Evolutionary conservation across 1,284 basidiomycete species (phyloP).

Genomic region (Sporisorium sorghi): DNA sequence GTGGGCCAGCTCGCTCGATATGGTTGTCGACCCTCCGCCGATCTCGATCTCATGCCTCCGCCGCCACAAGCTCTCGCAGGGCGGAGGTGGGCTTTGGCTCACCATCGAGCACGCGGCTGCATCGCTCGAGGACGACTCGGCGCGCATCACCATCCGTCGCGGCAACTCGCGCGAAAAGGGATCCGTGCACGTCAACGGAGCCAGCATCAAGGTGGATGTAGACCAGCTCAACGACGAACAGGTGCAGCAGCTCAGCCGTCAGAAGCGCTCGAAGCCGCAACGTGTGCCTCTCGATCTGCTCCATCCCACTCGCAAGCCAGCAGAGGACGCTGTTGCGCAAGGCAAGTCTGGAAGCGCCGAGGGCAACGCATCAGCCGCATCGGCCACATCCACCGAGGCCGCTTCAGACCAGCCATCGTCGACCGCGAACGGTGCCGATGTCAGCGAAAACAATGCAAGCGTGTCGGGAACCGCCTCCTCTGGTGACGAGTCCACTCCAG

Average conservation of each 20-base stretch:
- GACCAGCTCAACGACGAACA: slow-evolving; percentile 92
- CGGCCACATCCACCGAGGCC: not conserved
- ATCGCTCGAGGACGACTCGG: slow-evolving; percentile 78
- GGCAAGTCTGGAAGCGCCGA: slow-evolving; percentile 8
- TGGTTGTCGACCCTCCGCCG: slow-evolving; percentile 94
- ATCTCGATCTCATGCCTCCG: slow-evolving; percentile 84
- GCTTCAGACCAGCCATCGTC: slow-evolving; percentile 10
- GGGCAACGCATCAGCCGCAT: not conserved
- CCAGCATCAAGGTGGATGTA: slow-evolving; percentile 84
- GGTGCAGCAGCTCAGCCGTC: slow-evolving; percentile 82
- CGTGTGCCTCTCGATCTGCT: slow-evolving; percentile 86
- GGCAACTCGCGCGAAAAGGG: slow-evolving; percentile 77
- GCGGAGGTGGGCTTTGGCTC: slow-evolving; percentile 95
- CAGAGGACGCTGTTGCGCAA: not conserved
- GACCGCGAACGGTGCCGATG: not conserved
- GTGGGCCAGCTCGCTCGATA: slow-evolving; percentile 87
- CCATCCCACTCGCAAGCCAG: slow-evolving; percentile 21
- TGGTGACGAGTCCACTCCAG: slow-evolving; percentile 5
- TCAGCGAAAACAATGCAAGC: not conserved
- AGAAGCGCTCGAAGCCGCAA: slow-evolving; percentile 86
- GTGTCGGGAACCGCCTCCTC: not conserved
- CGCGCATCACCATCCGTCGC: slow-evolving; percentile 78
- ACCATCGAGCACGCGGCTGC: slow-evolving; percentile 88
- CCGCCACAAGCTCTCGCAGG: slow-evolving; percentile 85
- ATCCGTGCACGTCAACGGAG: slow-evolving; percentile 88